Evolutionary conservation across 1,284 basidiomycete species (phyloP), one percentile per base, ranked within the genome.

Genomic region (Lentinula novae-zelandiae): DNA sequence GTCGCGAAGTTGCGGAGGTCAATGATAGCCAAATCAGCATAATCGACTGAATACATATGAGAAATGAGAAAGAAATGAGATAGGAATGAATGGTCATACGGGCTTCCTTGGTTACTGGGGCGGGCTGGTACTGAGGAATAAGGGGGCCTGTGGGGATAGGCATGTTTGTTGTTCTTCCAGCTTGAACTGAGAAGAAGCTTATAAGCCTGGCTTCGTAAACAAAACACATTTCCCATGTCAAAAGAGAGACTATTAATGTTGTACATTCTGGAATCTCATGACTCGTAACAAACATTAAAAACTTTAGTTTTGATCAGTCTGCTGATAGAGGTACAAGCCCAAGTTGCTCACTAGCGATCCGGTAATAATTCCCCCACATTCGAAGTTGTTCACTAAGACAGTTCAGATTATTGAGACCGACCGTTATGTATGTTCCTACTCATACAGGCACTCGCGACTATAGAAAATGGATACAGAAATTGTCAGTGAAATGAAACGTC

Each of bases 1-100:
- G 68, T 64, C n/a, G 76, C 76, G 58, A 80, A 79, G 34, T 83
- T 75, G 9, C 39, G 17, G 9, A 91, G 71, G 67, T 91, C 89
- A 60, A 91, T 80, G 56, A 83, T 77, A 13, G 84, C 78, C 17
- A 91, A 77, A 49, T 88, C 81, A 1, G 85, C 89, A 75, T 84
- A 89, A 40, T 61, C 59, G 36, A 63, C 62, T 63, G 17, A 38
- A 42, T 51, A 12, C 7, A 51, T 8, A 10, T 44, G 13, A 33
- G 20, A 15, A 49, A 20, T 2, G 12, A 27, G 20, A 38, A 38
- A 12, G 36, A 38, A 38, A 38, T 27, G 27, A 27, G 27, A 27
- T 3, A 27, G 27, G 27, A 27, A 27, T 27, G 27, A 27, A 27
- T 38, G 36, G 0, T 10, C 76, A 46, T 63, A 79, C 79, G 65